These are phyloP conservation scores for Ceratobasidium papillatum DNA, from an alignment of 1,284 basidiomycete species.

Conservation along the genomic window DNA sequence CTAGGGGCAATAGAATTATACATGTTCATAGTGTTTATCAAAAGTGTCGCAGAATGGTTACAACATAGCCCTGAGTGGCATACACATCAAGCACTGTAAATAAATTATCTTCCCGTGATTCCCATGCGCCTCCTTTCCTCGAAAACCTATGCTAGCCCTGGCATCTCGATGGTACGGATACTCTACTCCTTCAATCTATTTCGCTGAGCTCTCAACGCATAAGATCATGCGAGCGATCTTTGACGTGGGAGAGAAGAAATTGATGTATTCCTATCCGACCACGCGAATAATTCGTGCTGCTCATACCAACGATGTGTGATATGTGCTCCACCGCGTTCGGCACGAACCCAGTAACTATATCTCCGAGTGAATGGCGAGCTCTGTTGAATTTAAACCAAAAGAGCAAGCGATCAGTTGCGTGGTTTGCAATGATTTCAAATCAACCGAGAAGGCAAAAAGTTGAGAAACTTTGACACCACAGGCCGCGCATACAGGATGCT, in stretches of 20 bases:
- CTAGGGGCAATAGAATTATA: not conserved
- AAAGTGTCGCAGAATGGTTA: not conserved
- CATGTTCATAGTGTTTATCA: not conserved
- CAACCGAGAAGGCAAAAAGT: not conserved
- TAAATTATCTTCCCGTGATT: not conserved
- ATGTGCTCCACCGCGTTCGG: slow-evolving; percentile 7
- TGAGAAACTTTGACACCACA: not conserved
- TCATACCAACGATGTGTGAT: slow-evolving; percentile 36
- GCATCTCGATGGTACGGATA: too few relatives aligned
- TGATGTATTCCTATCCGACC: not conserved
- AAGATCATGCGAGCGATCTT: slow-evolving; percentile 13
- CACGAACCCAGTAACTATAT: slow-evolving; percentile 33
- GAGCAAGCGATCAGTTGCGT: not conserved
- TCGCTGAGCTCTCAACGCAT: too few relatives aligned
- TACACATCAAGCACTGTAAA: not conserved
- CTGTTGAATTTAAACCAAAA: not conserved
- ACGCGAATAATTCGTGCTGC: slow-evolving; percentile 33
- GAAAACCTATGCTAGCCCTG: too few relatives aligned
- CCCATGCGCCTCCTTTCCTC: too few relatives aligned
- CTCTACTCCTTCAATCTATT: too few relatives aligned
- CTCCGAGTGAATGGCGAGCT: not conserved
- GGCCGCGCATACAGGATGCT: slow-evolving; percentile 6
- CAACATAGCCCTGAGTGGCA: not conserved
- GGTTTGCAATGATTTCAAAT: not conserved
- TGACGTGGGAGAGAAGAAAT: not conserved